Evolutionary conservation across 2,329 filamentous ascomycete genomes (phyloP).

Genomic region (Plectosphaerella cucumerina): DNA sequence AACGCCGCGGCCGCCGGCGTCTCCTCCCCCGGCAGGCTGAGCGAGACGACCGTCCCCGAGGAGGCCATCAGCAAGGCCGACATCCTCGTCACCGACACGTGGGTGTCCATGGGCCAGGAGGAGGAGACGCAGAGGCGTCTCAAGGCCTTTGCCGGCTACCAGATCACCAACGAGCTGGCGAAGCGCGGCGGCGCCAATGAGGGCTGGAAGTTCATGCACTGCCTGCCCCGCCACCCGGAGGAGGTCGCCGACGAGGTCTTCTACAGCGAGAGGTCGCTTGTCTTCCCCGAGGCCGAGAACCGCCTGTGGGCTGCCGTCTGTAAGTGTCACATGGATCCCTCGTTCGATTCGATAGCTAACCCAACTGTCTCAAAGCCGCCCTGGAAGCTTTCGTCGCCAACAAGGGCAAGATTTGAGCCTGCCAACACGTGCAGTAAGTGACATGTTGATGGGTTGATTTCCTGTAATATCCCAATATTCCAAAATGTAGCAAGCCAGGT

Average conservation of each 20-base stretch:
- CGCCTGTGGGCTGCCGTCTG: conserved; percentile 84
- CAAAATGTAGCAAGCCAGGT: conserved; percentile 2
- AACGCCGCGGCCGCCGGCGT: conserved; percentile 54
- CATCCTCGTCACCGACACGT: conserved; percentile 92
- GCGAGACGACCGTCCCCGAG: conserved; percentile 75
- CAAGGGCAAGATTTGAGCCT: conserved; percentile 68
- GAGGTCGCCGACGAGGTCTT: conserved; percentile 96
- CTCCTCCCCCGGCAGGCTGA: conserved; percentile 58
- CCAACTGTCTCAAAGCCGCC: conserved; percentile 48
- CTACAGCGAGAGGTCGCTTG: conserved; percentile 77
- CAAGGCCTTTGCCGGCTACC: conserved; percentile 82
- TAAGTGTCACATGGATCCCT: conserved; percentile 32
- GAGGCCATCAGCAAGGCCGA: conserved; percentile 83
- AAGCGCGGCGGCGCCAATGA: conserved; percentile 80
- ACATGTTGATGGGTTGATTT: neutral
- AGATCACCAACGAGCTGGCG: conserved; percentile 84
- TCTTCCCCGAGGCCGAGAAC: conserved; percentile 94
- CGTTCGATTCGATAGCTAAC: neutral
- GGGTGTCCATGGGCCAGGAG: conserved; percentile 98
- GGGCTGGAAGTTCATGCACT: conserved; percentile 98
- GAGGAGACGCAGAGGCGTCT: conserved; percentile 73
- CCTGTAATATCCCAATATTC: conserved; percentile 7
- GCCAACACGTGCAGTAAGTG: neutral
- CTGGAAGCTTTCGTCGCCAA: conserved; percentile 93
- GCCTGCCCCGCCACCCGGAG: conserved; percentile 83